Conservation (phyloP, 176 grass and related monocot genomes). For the Pontederia crassipes region DNA sequence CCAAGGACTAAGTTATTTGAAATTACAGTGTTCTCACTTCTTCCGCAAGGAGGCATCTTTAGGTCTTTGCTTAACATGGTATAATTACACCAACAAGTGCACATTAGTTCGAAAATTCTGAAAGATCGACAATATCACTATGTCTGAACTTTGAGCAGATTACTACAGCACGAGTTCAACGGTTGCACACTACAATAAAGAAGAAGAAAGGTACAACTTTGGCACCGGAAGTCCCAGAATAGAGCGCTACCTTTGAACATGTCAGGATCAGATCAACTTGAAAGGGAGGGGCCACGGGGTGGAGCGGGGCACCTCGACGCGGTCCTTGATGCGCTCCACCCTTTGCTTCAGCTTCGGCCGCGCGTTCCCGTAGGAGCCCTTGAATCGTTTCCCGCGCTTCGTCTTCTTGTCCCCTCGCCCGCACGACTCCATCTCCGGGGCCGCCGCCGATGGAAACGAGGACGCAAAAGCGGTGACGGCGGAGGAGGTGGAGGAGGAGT, state of each 20-base stretch:
- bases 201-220: too few species aligned
- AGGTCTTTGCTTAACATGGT: too few species aligned
- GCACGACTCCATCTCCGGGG: constrained; percentile 48
- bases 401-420: constrained; percentile 97
- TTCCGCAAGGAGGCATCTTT: too few species aligned
- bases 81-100: too few species aligned
- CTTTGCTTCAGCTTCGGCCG: constrained; percentile 77
- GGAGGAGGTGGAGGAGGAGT: constrained; percentile 7
- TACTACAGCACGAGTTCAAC: too few species aligned
- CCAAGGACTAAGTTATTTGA: too few species aligned
- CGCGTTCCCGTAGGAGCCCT: constrained; percentile 84
- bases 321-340: constrained; percentile 97
- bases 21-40: too few species aligned
- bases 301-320: constrained; percentile 87
- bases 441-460: constrained; percentile 5
- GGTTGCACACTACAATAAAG: too few species aligned
- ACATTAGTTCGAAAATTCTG: too few species aligned
- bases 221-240: too few species aligned
- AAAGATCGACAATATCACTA: too few species aligned
- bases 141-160: too few species aligned
- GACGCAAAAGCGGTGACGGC: not conserved
- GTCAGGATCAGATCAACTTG: constrained; percentile 62
- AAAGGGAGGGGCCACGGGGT: constrained; percentile 95
- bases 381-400: constrained; percentile 95
- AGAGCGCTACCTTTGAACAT: not conserved